Evolutionary conservation across 352 stramenopile genomes (phyloP).

Genomic region (Phytophthora sojae): DNA sequence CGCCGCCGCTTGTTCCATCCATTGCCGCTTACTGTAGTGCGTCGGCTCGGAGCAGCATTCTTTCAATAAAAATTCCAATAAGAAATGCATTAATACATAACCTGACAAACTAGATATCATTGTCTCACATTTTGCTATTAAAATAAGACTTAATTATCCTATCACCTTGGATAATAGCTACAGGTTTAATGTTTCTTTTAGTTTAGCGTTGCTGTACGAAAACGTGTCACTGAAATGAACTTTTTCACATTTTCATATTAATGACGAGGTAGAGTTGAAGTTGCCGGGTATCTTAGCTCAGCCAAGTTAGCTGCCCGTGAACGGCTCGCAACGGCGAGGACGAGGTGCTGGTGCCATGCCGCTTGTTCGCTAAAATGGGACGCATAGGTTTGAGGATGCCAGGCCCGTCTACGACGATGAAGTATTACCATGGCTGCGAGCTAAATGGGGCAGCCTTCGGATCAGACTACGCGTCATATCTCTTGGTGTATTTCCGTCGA

Average conservation of each 20-base stretch:
- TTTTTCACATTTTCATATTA: background rate
- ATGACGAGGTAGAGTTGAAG: background rate
- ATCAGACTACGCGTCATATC: slow-evolving; percentile 13
- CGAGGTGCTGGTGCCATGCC: background rate
- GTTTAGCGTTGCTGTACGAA: too few species aligned
- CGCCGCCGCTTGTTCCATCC: slow-evolving; percentile 1
- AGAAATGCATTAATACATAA: too few species aligned
- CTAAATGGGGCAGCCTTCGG: slow-evolving; percentile 31
- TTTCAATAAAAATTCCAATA: background rate
- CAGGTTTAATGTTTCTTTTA: too few species aligned
- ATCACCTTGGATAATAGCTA: too few species aligned
- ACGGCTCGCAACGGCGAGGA: slow-evolving; percentile 26
- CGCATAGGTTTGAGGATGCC: background rate
- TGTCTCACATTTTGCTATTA: too few species aligned
- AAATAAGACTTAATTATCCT: too few species aligned
- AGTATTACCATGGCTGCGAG: background rate
- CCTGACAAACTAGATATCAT: too few species aligned
- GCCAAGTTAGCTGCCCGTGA: background rate
- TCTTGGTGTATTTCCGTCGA: slow-evolving; percentile 36
- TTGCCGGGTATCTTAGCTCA: background rate
- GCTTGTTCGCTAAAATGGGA: slow-evolving; percentile 17
- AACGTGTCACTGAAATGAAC: background rate
- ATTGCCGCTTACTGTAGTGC: background rate
- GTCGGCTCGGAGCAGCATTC: background rate
- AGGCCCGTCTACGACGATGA: background rate